Percentiles rank a stretch among this genome's conserved stretches.
phyloP scores from a whole-genome alignment of 805 yeast species.

The Barnettozyma vustinii region DNA sequence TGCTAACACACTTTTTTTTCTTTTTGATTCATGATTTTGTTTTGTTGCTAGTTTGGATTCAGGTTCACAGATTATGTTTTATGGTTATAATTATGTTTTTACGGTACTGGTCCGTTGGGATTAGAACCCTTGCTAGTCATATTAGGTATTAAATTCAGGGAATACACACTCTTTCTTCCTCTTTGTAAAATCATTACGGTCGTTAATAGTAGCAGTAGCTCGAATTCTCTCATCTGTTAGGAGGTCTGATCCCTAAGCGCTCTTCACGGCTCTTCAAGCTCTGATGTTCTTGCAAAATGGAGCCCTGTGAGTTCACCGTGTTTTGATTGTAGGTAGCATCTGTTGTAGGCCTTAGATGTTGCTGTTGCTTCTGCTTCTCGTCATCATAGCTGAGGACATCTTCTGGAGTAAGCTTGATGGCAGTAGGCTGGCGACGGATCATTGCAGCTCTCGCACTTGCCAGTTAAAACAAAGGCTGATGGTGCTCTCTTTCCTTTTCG shows the following conservation, averaged over 20 bases:
- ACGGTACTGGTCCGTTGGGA: not conserved
- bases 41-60: not conserved
- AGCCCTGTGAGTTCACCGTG: constrained; percentile 8
- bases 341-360: constrained; percentile 1
- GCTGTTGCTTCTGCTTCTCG: constrained; percentile 15
- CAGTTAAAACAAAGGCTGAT: not conserved
- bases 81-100: not conserved
- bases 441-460: constrained; percentile 26
- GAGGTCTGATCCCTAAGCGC: constrained; percentile 18
- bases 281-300: constrained; percentile 7
- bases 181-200: not conserved
- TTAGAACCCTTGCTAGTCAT: not conserved
- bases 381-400: constrained; percentile 42
- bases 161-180: not conserved
- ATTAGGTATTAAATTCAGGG: not conserved
- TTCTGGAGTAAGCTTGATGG: constrained; percentile 60
- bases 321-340: constrained; percentile 17
- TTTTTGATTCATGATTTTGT: not conserved
- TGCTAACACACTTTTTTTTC: not conserved
- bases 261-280: constrained; percentile 17
- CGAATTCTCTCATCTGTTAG: constrained; percentile 4
- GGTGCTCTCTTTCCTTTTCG: not conserved
- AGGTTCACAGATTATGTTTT: not conserved
- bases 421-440: constrained; percentile 71
- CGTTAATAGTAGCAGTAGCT: not conserved